Conservation (phyloP, 139 green algal genomes). For the Edaphochlamys debaryana region DNA sequence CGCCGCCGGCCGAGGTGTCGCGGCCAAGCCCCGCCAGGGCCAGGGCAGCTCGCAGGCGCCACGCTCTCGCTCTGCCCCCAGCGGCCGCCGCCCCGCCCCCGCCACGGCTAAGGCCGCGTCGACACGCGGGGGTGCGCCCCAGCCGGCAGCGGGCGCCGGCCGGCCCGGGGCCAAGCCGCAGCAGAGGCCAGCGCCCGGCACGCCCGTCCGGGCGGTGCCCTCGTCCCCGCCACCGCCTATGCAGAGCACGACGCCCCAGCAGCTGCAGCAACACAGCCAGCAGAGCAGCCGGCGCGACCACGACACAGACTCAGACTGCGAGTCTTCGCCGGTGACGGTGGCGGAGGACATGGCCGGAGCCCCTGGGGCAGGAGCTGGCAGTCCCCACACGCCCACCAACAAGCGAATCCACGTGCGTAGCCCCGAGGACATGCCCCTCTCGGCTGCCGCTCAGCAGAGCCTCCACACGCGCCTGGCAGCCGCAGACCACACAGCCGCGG, state of each 20-base stretch:
- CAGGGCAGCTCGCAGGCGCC: too few relatives aligned
- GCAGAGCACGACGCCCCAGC: constrained; percentile 14
- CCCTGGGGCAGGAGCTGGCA: constrained; percentile 4
- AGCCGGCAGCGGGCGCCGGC: too few relatives aligned
- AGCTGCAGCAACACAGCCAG: constrained; percentile 1
- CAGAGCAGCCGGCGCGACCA: too few relatives aligned
- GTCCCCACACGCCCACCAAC: neutral
- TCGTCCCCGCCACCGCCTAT: constrained; percentile 19
- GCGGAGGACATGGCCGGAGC: neutral
- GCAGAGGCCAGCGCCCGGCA: neutral
- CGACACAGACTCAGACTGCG: too few relatives aligned
- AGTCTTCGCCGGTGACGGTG: too few relatives aligned
- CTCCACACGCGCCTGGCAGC: neutral
- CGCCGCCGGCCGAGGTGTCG: neutral
- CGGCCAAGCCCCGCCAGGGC: too few relatives aligned
- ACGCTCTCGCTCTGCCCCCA: too few relatives aligned
- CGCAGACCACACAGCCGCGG: neutral
- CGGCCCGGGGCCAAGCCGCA: neutral
- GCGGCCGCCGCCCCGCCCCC: too few relatives aligned
- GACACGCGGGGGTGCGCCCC: too few relatives aligned
- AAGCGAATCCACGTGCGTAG: neutral
- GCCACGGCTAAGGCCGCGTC: too few relatives aligned
- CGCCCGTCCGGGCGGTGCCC: neutral
- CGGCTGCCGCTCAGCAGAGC: neutral
- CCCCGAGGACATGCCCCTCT: constrained; percentile 38